Conservation (phyloP, 768 basidiomycete species). For the Calocera cornea region DNA sequence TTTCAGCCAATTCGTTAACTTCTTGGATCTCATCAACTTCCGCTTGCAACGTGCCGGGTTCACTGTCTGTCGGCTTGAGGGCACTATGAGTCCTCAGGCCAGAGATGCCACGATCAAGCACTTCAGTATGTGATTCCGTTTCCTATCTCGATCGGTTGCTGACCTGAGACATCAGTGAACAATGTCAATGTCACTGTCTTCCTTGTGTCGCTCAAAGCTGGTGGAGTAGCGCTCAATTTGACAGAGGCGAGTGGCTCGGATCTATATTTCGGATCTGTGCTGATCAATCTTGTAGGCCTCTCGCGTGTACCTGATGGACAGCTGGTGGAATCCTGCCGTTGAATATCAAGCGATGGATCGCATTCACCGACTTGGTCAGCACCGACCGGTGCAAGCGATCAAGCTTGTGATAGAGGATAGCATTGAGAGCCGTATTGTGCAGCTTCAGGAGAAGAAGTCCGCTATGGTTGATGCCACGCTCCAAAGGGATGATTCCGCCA, state of each 20-base stretch:
- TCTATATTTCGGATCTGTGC: slow-evolving; percentile 6
- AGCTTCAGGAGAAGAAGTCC: slow-evolving; percentile 94
- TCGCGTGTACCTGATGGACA: slow-evolving; percentile 92
- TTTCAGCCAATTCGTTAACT: slow-evolving; percentile 90
- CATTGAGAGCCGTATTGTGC: slow-evolving; percentile 89
- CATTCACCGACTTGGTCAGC: slow-evolving; percentile 92
- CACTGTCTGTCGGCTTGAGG: slow-evolving; percentile 84
- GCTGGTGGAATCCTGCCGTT: slow-evolving; percentile 98
- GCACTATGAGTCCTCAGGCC: slow-evolving; percentile 93
- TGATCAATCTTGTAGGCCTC: slow-evolving; percentile 38
- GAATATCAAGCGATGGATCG: slow-evolving; percentile 80
- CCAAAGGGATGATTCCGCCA: slow-evolving; percentile 75
- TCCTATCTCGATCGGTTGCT: slow-evolving; percentile 10
- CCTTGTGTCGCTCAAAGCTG: slow-evolving; percentile 84
- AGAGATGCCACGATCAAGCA: slow-evolving; percentile 88
- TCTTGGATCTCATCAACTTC: slow-evolving; percentile 85
- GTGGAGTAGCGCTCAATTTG: slow-evolving; percentile 81
- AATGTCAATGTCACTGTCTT: slow-evolving; percentile 94
- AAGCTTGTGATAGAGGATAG: slow-evolving; percentile 92
- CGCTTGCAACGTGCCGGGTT: slow-evolving; percentile 87
- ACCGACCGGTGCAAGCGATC: slow-evolving; percentile 81
- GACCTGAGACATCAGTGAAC: slow-evolving; percentile 44
- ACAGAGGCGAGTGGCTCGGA: slow-evolving; percentile 36
- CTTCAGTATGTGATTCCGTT: slow-evolving; percentile 49
- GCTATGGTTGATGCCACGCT: slow-evolving; percentile 88